These are phyloP conservation scores for Narthecium ossifragum DNA, from an alignment of 106 monocot species.

Conservation along the genomic window DNA sequence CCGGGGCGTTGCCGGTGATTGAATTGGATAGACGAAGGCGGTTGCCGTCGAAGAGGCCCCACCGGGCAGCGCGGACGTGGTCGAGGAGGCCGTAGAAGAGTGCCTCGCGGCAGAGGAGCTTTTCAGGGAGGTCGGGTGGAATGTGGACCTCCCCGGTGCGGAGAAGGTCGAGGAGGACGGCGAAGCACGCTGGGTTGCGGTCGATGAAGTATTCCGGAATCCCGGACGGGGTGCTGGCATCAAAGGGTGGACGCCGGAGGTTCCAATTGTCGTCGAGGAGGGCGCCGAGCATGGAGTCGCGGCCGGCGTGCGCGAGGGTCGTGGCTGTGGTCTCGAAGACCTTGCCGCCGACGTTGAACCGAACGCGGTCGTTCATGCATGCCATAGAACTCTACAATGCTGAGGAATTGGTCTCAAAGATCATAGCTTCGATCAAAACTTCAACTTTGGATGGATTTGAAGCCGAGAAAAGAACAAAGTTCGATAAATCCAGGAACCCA, in stretches of 20 bases:
- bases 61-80: slow-evolving; percentile 59
- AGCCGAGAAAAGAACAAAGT: too few species aligned
- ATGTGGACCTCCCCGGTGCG: slow-evolving; percentile 76
- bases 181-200: slow-evolving; percentile 76
- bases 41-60: slow-evolving; percentile 79
- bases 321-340: slow-evolving; percentile 82
- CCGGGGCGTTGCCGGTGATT: slow-evolving; percentile 60
- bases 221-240: neutral
- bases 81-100: slow-evolving; percentile 67
- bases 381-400: slow-evolving; percentile 13
- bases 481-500: too few species aligned
- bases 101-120: slow-evolving; percentile 65
- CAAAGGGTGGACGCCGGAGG: neutral
- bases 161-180: slow-evolving; percentile 75
- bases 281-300: slow-evolving; percentile 81
- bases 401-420: too few species aligned
- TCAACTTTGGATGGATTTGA: too few species aligned
- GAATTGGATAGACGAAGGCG: slow-evolving; percentile 38
- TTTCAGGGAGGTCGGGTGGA: slow-evolving; percentile 40
- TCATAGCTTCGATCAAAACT: too few species aligned
- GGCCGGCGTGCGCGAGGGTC: slow-evolving; percentile 66
- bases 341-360: slow-evolving; percentile 85
- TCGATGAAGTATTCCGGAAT: slow-evolving; percentile 74
- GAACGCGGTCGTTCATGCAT: slow-evolving; percentile 26
- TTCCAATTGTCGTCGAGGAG: slow-evolving; percentile 64